Conservation (phyloP, 306 rosid genomes). For the Parietaria judaica region DNA sequence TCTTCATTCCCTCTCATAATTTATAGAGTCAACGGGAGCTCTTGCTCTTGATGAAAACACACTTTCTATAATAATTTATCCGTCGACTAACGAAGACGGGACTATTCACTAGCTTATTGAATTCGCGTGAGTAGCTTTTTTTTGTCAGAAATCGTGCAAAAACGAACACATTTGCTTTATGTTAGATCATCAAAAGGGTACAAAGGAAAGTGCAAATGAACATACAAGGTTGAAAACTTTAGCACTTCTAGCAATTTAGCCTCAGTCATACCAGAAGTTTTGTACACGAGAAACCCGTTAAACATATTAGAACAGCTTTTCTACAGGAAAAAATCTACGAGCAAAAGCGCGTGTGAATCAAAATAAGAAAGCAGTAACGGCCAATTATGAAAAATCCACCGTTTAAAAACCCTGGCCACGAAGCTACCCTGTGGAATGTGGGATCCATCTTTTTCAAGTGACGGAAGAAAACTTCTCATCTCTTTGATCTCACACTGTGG, state of each 20-base stretch:
- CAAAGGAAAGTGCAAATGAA: background rate
- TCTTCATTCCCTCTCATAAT: too few relatives aligned
- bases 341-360: slow-evolving; percentile 15
- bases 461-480: slow-evolving; percentile 24
- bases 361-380: slow-evolving; percentile 5
- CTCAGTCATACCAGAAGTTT: slow-evolving; percentile 17
- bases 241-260: slow-evolving; percentile 14
- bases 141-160: too few relatives aligned
- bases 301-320: slow-evolving; percentile 21
- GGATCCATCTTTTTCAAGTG: background rate
- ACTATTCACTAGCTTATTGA: too few relatives aligned
- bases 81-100: too few relatives aligned
- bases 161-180: background rate
- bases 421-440: slow-evolving; percentile 10
- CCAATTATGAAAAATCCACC: slow-evolving; percentile 2
- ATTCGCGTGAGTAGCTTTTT: too few relatives aligned
- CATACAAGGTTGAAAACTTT: slow-evolving; percentile 3
- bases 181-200: background rate
- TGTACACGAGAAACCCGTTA: slow-evolving; percentile 22
- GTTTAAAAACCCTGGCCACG: slow-evolving; percentile 10
- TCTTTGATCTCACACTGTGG: slow-evolving; percentile 44
- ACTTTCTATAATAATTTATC: too few relatives aligned
- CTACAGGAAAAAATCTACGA: slow-evolving; percentile 25
- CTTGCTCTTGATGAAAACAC: too few relatives aligned
- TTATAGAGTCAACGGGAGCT: too few relatives aligned